Conservation (phyloP, 2,329 filamentous ascomycete genomes). For the Monilinia polystroma region DNA sequence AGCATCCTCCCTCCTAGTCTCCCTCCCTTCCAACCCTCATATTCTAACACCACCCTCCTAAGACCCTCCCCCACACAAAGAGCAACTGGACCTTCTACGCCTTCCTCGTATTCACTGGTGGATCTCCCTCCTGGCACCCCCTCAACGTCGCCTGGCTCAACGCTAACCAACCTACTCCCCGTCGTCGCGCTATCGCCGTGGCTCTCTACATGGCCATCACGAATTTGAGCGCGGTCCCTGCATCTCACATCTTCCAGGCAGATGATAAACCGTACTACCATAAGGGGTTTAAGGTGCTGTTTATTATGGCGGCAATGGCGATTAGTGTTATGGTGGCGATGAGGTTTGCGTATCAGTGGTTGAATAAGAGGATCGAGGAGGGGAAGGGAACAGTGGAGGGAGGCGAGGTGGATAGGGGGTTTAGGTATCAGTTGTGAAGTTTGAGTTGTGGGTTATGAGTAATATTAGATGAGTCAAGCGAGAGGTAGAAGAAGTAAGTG, state of each 20-base stretch:
- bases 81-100: conserved; percentile 22
- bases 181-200: conserved; percentile 17
- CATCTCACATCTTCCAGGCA: conserved; percentile 19
- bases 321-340: conserved; percentile 18
- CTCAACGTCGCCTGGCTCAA: conserved; percentile 23
- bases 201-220: conserved; percentile 22
- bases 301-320: conserved; percentile 21
- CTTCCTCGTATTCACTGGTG: conserved; percentile 20
- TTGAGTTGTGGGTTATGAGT: neutral
- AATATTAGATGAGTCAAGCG: too few relatives aligned
- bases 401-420: conserved; percentile 18
- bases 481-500: too few relatives aligned
- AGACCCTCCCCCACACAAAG: conserved; percentile 20
- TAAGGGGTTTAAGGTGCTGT: conserved; percentile 17
- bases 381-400: conserved; percentile 21
- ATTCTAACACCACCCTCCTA: neutral
- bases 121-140: conserved; percentile 21
- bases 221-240: conserved; percentile 15
- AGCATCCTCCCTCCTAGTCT: neutral
- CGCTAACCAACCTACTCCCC: conserved; percentile 18
- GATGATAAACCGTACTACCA: conserved; percentile 23
- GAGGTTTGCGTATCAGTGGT: conserved; percentile 19
- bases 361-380: conserved; percentile 18
- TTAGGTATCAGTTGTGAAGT: conserved; percentile 20
- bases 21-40: neutral